Percentiles rank a stretch among this genome's conserved stretches.
Evolutionary conservation across 2,329 filamentous ascomycete genomes (phyloP).

Genomic region (Emmonsia crescens): DNA sequence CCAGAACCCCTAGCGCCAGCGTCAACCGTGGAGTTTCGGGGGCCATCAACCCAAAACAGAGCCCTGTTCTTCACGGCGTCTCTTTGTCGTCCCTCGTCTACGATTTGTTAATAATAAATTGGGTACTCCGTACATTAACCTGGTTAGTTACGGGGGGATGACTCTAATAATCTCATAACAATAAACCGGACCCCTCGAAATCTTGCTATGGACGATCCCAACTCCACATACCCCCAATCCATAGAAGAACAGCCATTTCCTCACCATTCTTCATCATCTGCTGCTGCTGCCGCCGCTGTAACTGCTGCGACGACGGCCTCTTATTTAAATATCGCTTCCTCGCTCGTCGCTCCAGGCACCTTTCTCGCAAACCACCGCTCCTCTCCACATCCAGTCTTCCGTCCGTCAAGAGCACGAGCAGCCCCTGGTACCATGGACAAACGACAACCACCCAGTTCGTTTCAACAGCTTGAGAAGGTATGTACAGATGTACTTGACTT

Average conservation of each 20-base stretch:
- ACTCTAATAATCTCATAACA: not conserved
- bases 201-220: conserved; percentile 1
- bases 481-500: conserved; percentile 8
- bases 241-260: not conserved
- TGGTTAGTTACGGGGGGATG: not conserved
- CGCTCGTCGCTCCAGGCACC: conserved; percentile 27
- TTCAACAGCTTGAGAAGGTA: conserved; percentile 93
- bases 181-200: not conserved
- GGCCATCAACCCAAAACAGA: not conserved
- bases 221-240: not conserved
- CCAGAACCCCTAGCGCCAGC: not conserved
- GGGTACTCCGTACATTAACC: not conserved
- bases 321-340: conserved; percentile 23
- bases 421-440: conserved; percentile 58
- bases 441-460: conserved; percentile 86
- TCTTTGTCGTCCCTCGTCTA: not conserved
- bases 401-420: conserved; percentile 7
- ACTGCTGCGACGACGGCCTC: conserved; percentile 6
- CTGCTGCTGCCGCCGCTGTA: not conserved
- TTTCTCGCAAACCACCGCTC: conserved; percentile 24
- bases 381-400: conserved; percentile 7
- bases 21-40: not conserved
- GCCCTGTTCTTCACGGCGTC: not conserved
- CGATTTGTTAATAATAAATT: not conserved
- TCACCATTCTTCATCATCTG: not conserved